Percentiles rank a stretch among this genome's conserved stretches.
Conservation (phyloP, 805 yeast genomes). For the Candida ascalaphidarum region DNA sequence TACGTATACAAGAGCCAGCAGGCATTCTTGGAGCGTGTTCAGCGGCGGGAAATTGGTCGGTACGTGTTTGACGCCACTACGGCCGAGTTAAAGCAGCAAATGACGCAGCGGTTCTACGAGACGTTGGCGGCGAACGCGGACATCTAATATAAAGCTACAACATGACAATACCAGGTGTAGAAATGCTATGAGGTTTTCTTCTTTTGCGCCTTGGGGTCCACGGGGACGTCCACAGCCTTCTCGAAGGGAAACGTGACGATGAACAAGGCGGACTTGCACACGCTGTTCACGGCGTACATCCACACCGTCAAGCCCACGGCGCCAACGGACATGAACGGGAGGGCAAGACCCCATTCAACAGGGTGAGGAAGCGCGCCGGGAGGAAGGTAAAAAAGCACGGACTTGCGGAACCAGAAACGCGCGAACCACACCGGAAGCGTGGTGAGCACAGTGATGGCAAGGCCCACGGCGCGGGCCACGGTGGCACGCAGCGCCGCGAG, state of each 20-base stretch:
- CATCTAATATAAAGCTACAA: not conserved
- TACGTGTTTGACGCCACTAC: conserved; percentile 5
- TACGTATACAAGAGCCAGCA: conserved; percentile 2
- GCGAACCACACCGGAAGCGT: conserved; percentile 40
- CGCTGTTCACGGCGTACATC: conserved; percentile 37
- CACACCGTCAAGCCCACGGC: conserved; percentile 53
- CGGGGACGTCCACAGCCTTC: conserved; percentile 8
- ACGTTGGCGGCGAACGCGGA: not conserved
- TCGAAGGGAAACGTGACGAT: conserved; percentile 10
- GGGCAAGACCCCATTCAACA: conserved; percentile 48
- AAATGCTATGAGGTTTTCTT: conserved; percentile 1
- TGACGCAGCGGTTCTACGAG: conserved; percentile 5
- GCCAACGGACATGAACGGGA: conserved; percentile 58
- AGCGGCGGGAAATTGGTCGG: conserved; percentile 3
- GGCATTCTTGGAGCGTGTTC: conserved; percentile 2
- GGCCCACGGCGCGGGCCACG: conserved; percentile 24
- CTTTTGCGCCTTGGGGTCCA: conserved; percentile 1
- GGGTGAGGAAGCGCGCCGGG: conserved; percentile 44
- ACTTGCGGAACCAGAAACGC: conserved; percentile 45
- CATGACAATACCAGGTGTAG: not conserved
- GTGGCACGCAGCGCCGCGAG: conserved; percentile 26
- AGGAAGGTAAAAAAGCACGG: conserved; percentile 53
- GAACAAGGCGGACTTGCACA: conserved; percentile 9
- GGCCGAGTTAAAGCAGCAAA: conserved; percentile 4
- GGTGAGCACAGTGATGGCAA: conserved; percentile 29